Evolutionary conservation across 2,329 filamentous ascomycete species (phyloP).

Genomic region (Sarocladium kiliense): DNA sequence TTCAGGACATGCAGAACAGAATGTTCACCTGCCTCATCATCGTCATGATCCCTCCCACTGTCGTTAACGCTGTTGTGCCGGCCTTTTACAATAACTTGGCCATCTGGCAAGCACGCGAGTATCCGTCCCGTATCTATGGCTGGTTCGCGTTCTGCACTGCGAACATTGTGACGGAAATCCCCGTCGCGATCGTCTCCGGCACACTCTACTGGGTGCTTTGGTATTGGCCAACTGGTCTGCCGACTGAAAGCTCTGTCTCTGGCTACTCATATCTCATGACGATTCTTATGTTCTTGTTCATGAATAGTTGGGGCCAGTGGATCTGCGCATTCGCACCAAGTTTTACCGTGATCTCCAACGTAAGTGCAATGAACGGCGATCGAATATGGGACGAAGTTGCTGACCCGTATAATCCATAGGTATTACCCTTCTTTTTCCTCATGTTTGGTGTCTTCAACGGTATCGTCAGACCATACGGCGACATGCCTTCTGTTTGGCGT

Average conservation of each 20-base stretch:
- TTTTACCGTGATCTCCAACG: slow-evolving; percentile 73
- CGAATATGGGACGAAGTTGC: no score
- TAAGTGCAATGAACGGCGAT: no score
- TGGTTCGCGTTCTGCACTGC: slow-evolving; percentile 74
- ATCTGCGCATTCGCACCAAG: slow-evolving; percentile 76
- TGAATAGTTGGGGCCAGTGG: slow-evolving; percentile 75
- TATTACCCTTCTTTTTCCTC: slow-evolving; percentile 76
- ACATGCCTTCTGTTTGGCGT: slow-evolving; percentile 64
- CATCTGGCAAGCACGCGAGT: slow-evolving; percentile 69
- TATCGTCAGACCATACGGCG: slow-evolving; percentile 62
- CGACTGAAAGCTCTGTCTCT: slow-evolving; percentile 56
- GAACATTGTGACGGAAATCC: slow-evolving; percentile 68
- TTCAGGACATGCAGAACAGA: slow-evolving; percentile 68
- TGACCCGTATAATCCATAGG: slow-evolving; percentile 21
- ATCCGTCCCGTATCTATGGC: slow-evolving; percentile 69
- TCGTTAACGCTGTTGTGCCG: slow-evolving; percentile 70
- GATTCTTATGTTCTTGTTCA: slow-evolving; percentile 72
- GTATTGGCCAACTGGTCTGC: slow-evolving; percentile 72
- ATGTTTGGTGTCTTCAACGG: slow-evolving; percentile 75
- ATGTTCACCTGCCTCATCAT: slow-evolving; percentile 70
- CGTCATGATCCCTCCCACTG: slow-evolving; percentile 61
- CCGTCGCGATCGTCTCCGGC: slow-evolving; percentile 57
- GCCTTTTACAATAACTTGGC: slow-evolving; percentile 71
- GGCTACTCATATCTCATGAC: slow-evolving; percentile 78
- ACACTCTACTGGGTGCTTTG: slow-evolving; percentile 69